Base-by-base conservation (phyloP, 805 yeast genomes). In the Metschnikowia vanudenii region DNA sequence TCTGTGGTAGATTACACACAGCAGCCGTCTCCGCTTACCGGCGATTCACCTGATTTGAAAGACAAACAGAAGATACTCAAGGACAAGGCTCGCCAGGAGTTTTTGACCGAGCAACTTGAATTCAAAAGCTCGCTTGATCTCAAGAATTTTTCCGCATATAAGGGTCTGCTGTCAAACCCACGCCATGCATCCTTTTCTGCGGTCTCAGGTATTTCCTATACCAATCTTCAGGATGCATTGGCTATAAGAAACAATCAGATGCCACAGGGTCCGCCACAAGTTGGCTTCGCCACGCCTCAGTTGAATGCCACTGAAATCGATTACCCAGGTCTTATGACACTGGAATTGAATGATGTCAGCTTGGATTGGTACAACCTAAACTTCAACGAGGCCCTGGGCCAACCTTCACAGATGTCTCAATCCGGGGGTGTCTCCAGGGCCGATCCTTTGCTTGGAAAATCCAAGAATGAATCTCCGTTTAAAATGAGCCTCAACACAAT, bases 231-330 rank as follows among this genome's bases (percentile, higher is more conserved):
- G 50, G 84, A 78, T 38, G 69, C 73, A 3, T 37, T 58, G 29
- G 50, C 59, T 19, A 69, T 73, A 35, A 68, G 63, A 33, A 67
- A 48, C 61, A 65, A 56, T 38, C 62, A 55, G 39, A 47, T 78
- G 42, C 74, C 60, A 3, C 78, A 75, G 32, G 78, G 77, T 0
- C 90, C 91, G 1, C 76, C 75, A 37, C 89, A 85, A 57, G 90
- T 85, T 20, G 87, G 84, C 2, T 88, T 86, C 60, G 80, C 95
- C 1, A 85, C 95, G 1, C 96, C 96, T 2, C 96, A 88, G 62
- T 58, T 81, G 37, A 58, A 73, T 11, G 82, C 85, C 1, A 67
- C 69, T 16, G 79, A 78, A 30, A 53, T 74, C 18, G 63, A 66
- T 43, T 59, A 54, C 39, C 59, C 56, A 39, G 67, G 67, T 3